Base-by-base conservation (phyloP, 257 asterid species). In the Petunia secreta region DNA sequence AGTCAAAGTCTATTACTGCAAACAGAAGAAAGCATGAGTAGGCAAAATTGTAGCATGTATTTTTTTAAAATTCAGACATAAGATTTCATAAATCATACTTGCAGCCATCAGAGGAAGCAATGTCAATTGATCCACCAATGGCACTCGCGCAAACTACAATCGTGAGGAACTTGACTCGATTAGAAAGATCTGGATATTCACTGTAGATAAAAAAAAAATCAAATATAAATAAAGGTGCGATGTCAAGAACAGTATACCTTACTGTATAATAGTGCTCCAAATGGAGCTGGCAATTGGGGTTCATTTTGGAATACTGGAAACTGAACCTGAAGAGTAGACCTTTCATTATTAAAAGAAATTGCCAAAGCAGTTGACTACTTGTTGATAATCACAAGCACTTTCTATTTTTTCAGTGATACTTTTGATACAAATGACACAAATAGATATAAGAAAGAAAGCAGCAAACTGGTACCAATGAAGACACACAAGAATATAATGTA, bases 1-100 rank as follows among this genome's bases (percentile, higher is more conserved):
- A 89, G 84, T 91, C 91, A 84, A 89, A 91, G 83, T 88, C 94
- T 60, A 91, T 86, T 68, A 89, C 94, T 90, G 91, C 87, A 86
- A 80, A 75, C n/a, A 68, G 46, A 87, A 80, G 77, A 75, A 50
- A 55, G 60, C 8, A 80, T 62, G 9, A 15, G n/a, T 34, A 14
- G 4, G 46, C 10, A 16, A 71, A 57, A 8, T 68, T 62, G 58
- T 34, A 14, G 75, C 36, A 75, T 7, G 67, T 46, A 16, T 68
- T 53, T 16, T 44, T 15, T 63, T 59, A 54, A 6, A 57, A 73
- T 55, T 81, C 38, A 77, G 39, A 41, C 36, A n/a, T 65, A 80
- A 77, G 43, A 8, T 82, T 39, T 37, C 34, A 41, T 48, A 54
- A 41, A 71, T 79, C 65, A 60, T 87, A 91, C 96, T 89, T 13